A percentile compares a stretch with the other conserved stretches of the same genome.
Conservation (phyloP, 345 rosid species). For the Arabis hirsuta region DNA sequence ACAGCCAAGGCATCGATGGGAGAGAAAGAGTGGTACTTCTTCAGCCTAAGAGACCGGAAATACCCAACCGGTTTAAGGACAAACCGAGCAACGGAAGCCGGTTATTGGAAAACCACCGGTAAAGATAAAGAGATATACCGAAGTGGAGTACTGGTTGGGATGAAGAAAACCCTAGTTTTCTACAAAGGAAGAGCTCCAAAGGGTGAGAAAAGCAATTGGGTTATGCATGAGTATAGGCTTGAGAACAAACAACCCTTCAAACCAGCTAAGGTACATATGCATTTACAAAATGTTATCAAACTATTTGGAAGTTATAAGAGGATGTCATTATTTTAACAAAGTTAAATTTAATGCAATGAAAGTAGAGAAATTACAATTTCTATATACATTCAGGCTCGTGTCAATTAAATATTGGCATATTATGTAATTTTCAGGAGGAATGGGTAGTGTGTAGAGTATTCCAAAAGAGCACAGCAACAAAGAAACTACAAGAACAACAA, state of each 20-base stretch:
- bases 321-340: neutral
- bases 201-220: slow-evolving; percentile 98
- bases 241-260: slow-evolving; percentile 71
- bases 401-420: neutral
- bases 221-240: slow-evolving; percentile 95
- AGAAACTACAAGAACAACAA: slow-evolving; percentile 62
- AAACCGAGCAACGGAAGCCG: slow-evolving; percentile 91
- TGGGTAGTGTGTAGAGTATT: slow-evolving; percentile 94
- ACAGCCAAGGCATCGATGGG: slow-evolving; percentile 96
- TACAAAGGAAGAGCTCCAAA: slow-evolving; percentile 93
- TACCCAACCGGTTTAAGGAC: slow-evolving; percentile 97
- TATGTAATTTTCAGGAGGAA: slow-evolving; percentile 63
- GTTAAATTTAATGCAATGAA: neutral
- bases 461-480: slow-evolving; percentile 58
- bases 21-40: slow-evolving; percentile 97
- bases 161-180: slow-evolving; percentile 98
- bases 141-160: slow-evolving; percentile 69
- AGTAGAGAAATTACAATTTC: neutral
- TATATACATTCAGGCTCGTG: neutral
- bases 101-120: slow-evolving; percentile 96
- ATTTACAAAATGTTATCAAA: neutral
- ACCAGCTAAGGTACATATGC: slow-evolving; percentile 56
- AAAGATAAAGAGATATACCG: slow-evolving; percentile 84
- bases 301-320: neutral
- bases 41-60: slow-evolving; percentile 81